Conservation (phyloP, 2,329 filamentous ascomycete species). For the Xylaria sp. region DNA sequence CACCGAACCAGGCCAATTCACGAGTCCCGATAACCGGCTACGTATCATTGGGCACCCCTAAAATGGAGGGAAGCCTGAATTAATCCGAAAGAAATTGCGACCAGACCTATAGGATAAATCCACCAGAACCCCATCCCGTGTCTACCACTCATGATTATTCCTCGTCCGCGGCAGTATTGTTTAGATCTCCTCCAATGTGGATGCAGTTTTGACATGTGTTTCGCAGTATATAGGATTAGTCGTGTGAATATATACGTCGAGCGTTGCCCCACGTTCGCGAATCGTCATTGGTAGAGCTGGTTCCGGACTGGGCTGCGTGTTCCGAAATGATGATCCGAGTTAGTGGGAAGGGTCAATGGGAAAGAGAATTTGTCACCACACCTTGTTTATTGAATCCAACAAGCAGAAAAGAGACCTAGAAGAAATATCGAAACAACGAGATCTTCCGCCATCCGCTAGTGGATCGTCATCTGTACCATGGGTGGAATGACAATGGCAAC, state of each 20-base stretch:
- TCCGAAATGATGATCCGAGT: too few species aligned
- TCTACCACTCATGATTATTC: not conserved
- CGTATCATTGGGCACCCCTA: conserved; percentile 3
- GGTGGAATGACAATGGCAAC: not conserved
- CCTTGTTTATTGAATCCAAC: too few species aligned
- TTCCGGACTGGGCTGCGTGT: too few species aligned
- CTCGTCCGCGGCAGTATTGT: conserved; percentile 3
- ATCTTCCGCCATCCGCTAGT: not conserved
- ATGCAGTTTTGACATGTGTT: too few species aligned
- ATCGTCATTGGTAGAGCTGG: too few species aligned
- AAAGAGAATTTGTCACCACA: too few species aligned
- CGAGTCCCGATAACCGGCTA: conserved; percentile 7
- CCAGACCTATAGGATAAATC: conserved; percentile 22
- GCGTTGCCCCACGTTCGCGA: too few species aligned
- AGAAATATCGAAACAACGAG: too few species aligned
- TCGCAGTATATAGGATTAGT: not conserved
- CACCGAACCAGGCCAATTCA: not conserved
- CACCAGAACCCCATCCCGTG: not conserved
- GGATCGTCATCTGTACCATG: not conserved
- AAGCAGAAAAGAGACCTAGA: not conserved
- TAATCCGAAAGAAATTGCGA: conserved; percentile 9
- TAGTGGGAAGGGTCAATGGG: too few species aligned
- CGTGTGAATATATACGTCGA: not conserved
- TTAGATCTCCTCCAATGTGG: not conserved
- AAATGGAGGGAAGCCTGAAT: conserved; percentile 1